phyloP scores from a whole-genome alignment of 768 basidiomycete genomes.

The Clathrus columnatus region DNA sequence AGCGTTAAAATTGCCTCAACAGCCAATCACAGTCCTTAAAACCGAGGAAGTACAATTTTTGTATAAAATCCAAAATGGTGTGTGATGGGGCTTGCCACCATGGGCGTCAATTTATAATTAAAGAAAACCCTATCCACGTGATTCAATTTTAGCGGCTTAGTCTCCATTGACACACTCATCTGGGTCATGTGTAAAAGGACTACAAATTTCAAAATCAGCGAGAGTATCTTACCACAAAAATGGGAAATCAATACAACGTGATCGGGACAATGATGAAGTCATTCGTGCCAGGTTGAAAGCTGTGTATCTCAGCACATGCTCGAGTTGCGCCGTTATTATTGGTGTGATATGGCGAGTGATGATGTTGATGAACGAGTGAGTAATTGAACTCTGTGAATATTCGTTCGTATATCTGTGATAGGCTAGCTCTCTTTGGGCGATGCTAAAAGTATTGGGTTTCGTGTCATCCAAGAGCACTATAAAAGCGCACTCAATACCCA shows the following conservation, averaged over 20 bases:
- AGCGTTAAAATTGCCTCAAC: no score
- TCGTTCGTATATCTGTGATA: constrained; percentile 14
- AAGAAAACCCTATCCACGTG: no score
- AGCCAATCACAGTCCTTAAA: no score
- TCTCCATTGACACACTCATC: constrained; percentile 53
- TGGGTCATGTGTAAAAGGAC: constrained; percentile 64
- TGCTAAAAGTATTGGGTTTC: constrained; percentile 18
- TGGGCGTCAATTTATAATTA: no score
- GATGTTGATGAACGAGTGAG: no score
- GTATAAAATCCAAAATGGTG: no score
- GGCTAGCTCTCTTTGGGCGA: constrained; percentile 35
- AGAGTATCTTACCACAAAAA: no score
- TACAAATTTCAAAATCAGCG: no score
- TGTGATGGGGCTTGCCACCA: no score
- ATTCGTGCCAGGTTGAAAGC: constrained; percentile 72
- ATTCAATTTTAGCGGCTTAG: no score
- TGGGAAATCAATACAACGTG: constrained; percentile 39
- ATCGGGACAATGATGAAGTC: constrained; percentile 79
- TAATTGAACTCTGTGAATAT: not conserved
- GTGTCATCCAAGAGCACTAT: constrained; percentile 15
- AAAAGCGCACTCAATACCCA: constrained; percentile 51
- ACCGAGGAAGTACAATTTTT: no score
- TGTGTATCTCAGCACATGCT: constrained; percentile 51
- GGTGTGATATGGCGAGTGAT: constrained; percentile 30
- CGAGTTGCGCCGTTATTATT: constrained; percentile 46